phyloP scores from a whole-genome alignment of 2,329 filamentous ascomycete species.

The Hypoxylon sp. region DNA sequence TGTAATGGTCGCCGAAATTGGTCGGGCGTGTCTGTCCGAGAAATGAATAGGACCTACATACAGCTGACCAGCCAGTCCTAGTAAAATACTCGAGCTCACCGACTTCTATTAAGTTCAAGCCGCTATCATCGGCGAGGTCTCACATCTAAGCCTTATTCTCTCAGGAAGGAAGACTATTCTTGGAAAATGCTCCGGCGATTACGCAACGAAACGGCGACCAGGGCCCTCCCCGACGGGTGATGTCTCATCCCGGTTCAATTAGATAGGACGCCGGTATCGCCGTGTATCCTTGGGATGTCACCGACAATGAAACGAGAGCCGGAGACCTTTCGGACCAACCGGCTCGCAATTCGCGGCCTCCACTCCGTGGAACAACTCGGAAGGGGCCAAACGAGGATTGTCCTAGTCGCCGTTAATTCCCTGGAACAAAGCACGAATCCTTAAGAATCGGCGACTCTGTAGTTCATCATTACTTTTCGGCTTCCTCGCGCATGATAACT shows the following conservation, averaged over 20 bases:
- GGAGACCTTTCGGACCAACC: neutral
- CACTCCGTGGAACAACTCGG: neutral
- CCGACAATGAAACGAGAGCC: conserved; percentile 8
- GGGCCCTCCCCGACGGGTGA: neutral
- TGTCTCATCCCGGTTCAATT: neutral
- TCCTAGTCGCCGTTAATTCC: neutral
- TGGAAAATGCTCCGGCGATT: neutral
- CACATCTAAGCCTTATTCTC: conserved; percentile 9
- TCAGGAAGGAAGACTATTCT: neutral
- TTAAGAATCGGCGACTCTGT: neutral
- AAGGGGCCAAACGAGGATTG: neutral
- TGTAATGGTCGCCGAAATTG: conserved; percentile 5
- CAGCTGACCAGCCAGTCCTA: neutral
- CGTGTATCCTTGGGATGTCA: neutral
- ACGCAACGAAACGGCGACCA: neutral
- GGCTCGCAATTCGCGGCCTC: neutral
- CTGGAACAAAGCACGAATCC: too few species aligned
- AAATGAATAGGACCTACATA: neutral
- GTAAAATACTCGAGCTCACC: conserved; percentile 29
- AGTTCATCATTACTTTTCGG: neutral
- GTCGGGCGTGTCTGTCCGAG: neutral
- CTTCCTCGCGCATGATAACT: neutral
- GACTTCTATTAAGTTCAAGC: conserved; percentile 1
- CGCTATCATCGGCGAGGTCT: conserved; percentile 15
- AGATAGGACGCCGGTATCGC: neutral